These are phyloP conservation scores for Amaranthus cruentus DNA, from an alignment of 148 eudicot species.

Conservation along the genomic window DNA sequence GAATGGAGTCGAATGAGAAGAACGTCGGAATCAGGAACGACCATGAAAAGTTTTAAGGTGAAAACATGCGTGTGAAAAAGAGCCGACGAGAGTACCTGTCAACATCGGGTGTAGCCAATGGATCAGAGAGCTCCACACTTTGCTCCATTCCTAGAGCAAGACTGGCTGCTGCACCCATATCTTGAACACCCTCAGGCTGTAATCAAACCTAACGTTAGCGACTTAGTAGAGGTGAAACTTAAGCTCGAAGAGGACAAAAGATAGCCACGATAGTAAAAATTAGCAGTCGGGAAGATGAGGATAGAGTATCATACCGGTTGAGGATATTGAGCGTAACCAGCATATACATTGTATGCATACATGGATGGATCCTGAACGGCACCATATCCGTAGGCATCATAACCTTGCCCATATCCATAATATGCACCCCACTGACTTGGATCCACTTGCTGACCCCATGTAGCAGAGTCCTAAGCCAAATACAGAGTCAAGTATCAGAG, in stretches of 20 bases:
- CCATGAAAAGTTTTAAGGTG: not conserved
- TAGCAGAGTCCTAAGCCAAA: conserved; percentile 51
- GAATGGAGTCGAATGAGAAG: not conserved
- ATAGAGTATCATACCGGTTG: conserved; percentile 54
- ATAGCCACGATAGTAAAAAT: not conserved
- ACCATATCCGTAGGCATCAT: conserved; percentile 87
- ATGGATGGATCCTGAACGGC: conserved; percentile 81
- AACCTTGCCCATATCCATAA: conserved; percentile 94
- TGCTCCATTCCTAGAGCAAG: conserved; percentile 57
- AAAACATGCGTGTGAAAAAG: not conserved
- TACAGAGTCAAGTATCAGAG: conserved; percentile 6
- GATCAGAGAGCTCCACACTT: conserved; percentile 74
- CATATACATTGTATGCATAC: conserved; percentile 81
- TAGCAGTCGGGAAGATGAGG: not conserved
- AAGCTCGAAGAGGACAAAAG: not conserved
- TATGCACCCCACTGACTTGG: conserved; percentile 86
- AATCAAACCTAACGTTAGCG: conserved; percentile 9
- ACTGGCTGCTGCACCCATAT: conserved; percentile 44
- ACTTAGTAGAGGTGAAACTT: not conserved
- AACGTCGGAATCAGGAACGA: not conserved
- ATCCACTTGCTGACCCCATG: conserved; percentile 85
- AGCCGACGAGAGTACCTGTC: conserved; percentile 54
- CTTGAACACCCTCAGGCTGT: conserved; percentile 74
- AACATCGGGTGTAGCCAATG: conserved; percentile 87
- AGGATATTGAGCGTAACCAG: conserved; percentile 82